phyloP scores from a whole-genome alignment of 345 rosid species.

The Brassica carinata region DNA sequence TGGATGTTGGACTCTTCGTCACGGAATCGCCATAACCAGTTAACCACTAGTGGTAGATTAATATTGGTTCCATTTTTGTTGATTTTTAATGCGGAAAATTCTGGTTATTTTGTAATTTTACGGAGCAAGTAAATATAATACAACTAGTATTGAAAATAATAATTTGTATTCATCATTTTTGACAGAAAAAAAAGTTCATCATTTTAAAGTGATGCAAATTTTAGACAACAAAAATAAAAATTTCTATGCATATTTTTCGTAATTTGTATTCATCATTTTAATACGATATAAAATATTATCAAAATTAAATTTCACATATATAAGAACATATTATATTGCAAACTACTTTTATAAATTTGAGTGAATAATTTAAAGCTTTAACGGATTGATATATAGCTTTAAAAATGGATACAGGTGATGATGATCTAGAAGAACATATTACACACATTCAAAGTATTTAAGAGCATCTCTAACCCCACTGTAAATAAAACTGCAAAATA shows the following conservation, averaged over 20 bases:
- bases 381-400: not conserved
- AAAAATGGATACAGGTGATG: no score
- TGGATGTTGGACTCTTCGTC: slow-evolving; percentile 27
- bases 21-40: slow-evolving; percentile 20
- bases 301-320: no score
- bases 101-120: no score
- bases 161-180: no score
- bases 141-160: no score
- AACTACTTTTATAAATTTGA: no score
- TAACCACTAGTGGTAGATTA: not conserved
- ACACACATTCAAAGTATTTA: not conserved
- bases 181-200: not conserved
- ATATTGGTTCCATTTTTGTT: not conserved
- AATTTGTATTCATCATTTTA: no score
- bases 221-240: not conserved
- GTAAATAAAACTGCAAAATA: no score
- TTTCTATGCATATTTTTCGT: not conserved
- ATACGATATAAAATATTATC: no score
- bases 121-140: no score
- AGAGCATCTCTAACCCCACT: not conserved
- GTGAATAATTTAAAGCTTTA: not conserved
- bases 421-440: not conserved
- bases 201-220: not conserved
- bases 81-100: no score
- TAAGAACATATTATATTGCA: no score